Base-by-base conservation (phyloP, 176 grass and related monocot species). In the Carex myosuroides region DNA sequence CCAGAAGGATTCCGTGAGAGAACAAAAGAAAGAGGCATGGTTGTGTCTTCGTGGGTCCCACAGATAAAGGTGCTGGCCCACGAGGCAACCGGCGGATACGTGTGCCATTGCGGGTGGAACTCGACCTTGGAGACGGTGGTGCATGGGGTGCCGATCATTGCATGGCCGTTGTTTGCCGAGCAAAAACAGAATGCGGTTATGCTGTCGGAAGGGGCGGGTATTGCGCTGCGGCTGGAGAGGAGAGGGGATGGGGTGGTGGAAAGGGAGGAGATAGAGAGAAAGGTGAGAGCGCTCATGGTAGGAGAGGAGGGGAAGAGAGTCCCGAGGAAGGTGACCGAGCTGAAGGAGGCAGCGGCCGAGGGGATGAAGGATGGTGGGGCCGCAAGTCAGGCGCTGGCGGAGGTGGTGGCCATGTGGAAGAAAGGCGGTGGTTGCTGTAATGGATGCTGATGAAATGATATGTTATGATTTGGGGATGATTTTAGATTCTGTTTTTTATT, bases 31-130 rank as follows among this genome's bases (percentile, higher is more conserved):
- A 0, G 81, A 5, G 93, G 93, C 13, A 48, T 80, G 0, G 55
- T 95, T 0, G 50, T 73, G 0, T 60, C 24, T 0, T 83, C 80
- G 0, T 96, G 93, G 91, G 83, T 62, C 0, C 91, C 89, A 0
- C 91, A 96, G 11, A 85, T 86, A 0, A 80, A 54, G 0, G 88
- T 96, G 24, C 83, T 96, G 1, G 70, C 55, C 0, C 93, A 96
- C 10, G 29, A 5, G 0, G 33, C 91, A 0, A 10, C 85, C 1
- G 80, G 87, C 0, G 90, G 91, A 4, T 93, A 91, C 0, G 8
- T 96, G 13, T 92, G 87, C 4, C 91, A 96, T 22, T 96, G 93
- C 24, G 93, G 91, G 0, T 92, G 87, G 93, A 96, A 96, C 85
- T 96, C 93, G 0, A 17, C 58, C 0, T 24, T 93, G 0, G 91